A percentile compares a stretch with the other conserved stretches of the same genome.
Evolutionary conservation across 257 asterid species (phyloP).

Genomic region (Petrea volubilis): DNA sequence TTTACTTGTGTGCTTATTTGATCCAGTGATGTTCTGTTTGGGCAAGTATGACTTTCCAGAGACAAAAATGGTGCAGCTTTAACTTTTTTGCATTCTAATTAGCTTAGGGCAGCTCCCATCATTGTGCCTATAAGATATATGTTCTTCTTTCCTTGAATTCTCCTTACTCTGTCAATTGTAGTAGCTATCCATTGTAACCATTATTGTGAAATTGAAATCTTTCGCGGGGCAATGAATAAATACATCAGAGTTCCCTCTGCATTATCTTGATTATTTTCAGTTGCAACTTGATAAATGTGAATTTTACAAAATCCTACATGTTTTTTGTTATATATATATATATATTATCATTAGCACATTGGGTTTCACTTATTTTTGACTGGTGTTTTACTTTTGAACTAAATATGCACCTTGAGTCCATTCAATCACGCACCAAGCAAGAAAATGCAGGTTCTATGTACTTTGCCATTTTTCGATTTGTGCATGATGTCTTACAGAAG

Average conservation of each 20-base stretch:
- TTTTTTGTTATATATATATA: not conserved
- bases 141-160: constrained; percentile 2
- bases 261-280: not conserved
- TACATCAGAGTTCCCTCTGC: not conserved
- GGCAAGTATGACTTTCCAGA: constrained; percentile 20
- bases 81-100: not conserved
- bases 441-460: not conserved
- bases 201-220: constrained; percentile 12
- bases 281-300: not conserved
- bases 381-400: not conserved
- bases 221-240: not conserved
- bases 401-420: not conserved
- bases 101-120: constrained; percentile 18
- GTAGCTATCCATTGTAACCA: not conserved
- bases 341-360: too few species aligned
- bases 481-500: constrained; percentile 38
- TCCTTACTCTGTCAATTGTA: constrained; percentile 3
- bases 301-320: not conserved
- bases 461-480: constrained; percentile 7
- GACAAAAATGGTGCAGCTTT: constrained; percentile 8
- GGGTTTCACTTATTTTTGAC: not conserved
- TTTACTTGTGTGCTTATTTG: constrained; percentile 2
- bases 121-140: not conserved
- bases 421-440: not conserved
- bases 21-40: not conserved